Conservation (phyloP, 1,139 yeast genomes). For the Pichia sp. region DNA sequence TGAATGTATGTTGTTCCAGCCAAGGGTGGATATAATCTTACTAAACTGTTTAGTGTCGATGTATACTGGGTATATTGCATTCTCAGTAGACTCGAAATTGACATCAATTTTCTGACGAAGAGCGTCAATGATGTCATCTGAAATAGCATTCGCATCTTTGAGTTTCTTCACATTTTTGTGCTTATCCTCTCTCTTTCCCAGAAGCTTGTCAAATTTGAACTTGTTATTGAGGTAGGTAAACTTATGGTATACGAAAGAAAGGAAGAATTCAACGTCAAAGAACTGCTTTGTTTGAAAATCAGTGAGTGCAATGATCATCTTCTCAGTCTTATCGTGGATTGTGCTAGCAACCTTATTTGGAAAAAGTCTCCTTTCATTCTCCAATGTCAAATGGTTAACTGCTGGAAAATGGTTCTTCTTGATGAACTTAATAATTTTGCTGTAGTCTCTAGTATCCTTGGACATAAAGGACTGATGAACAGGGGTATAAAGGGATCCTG, state of each 20-base stretch:
- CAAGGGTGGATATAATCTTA: conserved; percentile 29
- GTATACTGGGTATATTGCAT: conserved; percentile 43
- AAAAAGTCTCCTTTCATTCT: conserved; percentile 33
- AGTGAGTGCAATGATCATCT: conserved; percentile 47
- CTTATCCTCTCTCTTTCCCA: conserved; percentile 37
- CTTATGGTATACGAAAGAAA: conserved; percentile 47
- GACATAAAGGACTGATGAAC: conserved; percentile 57
- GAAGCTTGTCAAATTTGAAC: conserved; percentile 33
- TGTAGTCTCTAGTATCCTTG: conserved; percentile 49
- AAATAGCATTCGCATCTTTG: conserved; percentile 37
- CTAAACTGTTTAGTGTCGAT: conserved; percentile 41
- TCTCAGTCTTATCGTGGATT: conserved; percentile 27
- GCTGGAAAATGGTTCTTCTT: conserved; percentile 41
- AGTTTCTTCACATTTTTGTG: conserved; percentile 35
- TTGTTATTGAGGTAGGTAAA: conserved; percentile 28
- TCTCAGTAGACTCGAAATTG: conserved; percentile 31
- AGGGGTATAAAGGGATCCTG: conserved; percentile 43
- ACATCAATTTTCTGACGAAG: conserved; percentile 42
- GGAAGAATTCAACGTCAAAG: conserved; percentile 34
- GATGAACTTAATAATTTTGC: conserved; percentile 43
- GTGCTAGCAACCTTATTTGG: conserved; percentile 22
- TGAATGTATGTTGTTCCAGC: conserved; percentile 36
- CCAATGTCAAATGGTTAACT: conserved; percentile 43
- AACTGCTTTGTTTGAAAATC: conserved; percentile 37
- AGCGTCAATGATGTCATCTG: conserved; percentile 36